Evolutionary conservation across 148 eudicot species (phyloP).

Genomic region (Chenopodium formosanum): DNA sequence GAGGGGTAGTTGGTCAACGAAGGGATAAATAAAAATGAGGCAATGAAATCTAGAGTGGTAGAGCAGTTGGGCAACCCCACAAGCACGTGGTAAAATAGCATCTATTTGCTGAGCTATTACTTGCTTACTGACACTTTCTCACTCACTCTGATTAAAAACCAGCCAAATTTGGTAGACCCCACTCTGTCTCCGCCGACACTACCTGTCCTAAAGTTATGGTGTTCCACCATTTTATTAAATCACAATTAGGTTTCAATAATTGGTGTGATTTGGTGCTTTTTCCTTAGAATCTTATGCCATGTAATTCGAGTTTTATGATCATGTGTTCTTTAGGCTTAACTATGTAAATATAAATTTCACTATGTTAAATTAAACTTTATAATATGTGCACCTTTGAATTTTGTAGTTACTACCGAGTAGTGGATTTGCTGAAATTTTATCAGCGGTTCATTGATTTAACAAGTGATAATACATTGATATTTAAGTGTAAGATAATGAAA

Average conservation of each 20-base stretch:
- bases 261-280: neutral
- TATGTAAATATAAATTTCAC: too few relatives aligned
- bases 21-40: neutral
- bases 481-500: too few relatives aligned
- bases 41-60: slow-evolving; percentile 12
- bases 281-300: neutral
- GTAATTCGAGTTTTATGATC: too few relatives aligned
- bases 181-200: slow-evolving; percentile 36
- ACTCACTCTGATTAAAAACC: slow-evolving; percentile 2
- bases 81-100: slow-evolving; percentile 33
- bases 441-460: too few relatives aligned
- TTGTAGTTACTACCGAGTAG: too few relatives aligned
- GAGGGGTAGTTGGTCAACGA: neutral
- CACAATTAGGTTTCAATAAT: slow-evolving; percentile 10
- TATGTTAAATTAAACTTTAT: too few relatives aligned
- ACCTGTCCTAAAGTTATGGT: neutral
- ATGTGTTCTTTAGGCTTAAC: too few relatives aligned
- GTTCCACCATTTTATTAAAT: neutral
- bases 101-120: slow-evolving; percentile 13
- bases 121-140: slow-evolving; percentile 14
- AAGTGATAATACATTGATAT: too few relatives aligned
- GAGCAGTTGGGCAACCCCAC: slow-evolving; percentile 28
- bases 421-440: too few relatives aligned
- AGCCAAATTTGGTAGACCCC: slow-evolving; percentile 23
- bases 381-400: too few relatives aligned